Base-by-base conservation (phyloP, 768 basidiomycete genomes). In the Piloderma croceum region DNA sequence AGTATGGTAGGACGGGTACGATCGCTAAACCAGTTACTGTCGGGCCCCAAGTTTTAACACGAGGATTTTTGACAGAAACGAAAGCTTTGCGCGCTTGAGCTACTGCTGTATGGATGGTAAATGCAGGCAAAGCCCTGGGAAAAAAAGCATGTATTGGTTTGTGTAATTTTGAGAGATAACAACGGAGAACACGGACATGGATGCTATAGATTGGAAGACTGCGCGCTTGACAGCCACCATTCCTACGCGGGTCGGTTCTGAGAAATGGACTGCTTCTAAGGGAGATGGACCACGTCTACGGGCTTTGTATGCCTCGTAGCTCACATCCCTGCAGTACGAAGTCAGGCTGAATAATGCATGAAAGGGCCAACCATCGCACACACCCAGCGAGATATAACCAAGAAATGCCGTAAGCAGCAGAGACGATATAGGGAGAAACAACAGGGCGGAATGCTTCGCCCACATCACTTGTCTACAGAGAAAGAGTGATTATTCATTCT, bases 361-460 rank as follows among this genome's bases (percentile, higher is more conserved):
- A 4, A 33, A 3, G 15, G 15, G 15, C 10, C 15, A 22, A 25
- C 24, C 24, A 11, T 23, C n/a, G 7, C 21, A 52, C 65, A 50
- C 49, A 71, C 70, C 82, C 84, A 12, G 70, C 69, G 31, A 90
- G 73, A 61, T 91, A 91, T 35, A 83, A 51, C 86, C 87, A 89
- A 0, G 83, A 86, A 38, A 90, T 62, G 11, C 83, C 87, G 54
- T 91, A 91, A 7, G 83, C 83, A 24, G 83, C 82, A 3, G 74
- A 76, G 10, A 91, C 86, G 12, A 83, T 45, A 57, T 71, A 71
- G 2, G 88, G 81, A 25, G 76, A 75, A 3, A 88, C 81, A 24
- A 90, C 75, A 2, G 87, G 86, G 7, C 88, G 69, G 57, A 90
- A 89, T 1, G 86, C 82, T 61, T 90, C 88, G 34, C 88, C 88